Conservation (phyloP, 176 grass and related monocot genomes). For the Carex littledalei region DNA sequence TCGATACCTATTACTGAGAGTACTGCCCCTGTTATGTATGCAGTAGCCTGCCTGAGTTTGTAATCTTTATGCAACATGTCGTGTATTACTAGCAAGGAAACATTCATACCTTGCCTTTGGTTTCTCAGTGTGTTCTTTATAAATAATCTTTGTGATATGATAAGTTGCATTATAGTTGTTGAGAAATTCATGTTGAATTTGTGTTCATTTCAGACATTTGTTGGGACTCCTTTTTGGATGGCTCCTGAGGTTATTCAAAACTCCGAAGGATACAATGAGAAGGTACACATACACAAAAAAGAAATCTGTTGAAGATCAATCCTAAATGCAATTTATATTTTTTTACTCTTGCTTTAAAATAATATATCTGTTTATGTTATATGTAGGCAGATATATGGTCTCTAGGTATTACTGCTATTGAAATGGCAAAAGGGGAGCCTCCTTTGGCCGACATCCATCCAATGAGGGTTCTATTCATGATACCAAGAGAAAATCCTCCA, state of each 20-base stretch:
- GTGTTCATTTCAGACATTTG: slow-evolving; percentile 75
- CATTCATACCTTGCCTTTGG: not conserved
- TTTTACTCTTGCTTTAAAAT: slow-evolving; percentile 5
- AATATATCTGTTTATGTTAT: slow-evolving; percentile 30
- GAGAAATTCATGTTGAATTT: not conserved
- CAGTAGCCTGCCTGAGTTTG: not conserved
- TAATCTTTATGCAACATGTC: not conserved
- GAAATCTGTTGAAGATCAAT: not conserved
- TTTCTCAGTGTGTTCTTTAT: not conserved
- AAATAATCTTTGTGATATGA: not conserved
- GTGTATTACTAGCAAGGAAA: not conserved
- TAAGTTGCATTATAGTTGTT: slow-evolving; percentile 1
- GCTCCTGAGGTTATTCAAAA: slow-evolving; percentile 99
- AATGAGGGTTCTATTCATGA: slow-evolving; percentile 99
- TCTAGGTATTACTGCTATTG: slow-evolving; percentile 99
- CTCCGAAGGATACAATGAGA: slow-evolving; percentile 97
- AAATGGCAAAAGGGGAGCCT: slow-evolving; percentile 99
- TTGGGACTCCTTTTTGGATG: slow-evolving; percentile 99
- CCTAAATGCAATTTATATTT: slow-evolving; percentile 19
- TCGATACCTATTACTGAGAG: not conserved
- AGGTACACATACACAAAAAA: slow-evolving; percentile 40
- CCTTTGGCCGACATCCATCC: slow-evolving; percentile 99
- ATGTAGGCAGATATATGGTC: slow-evolving; percentile 99
- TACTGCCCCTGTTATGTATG: not conserved
- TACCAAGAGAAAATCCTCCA: slow-evolving; percentile 98